Evolutionary conservation across 345 rosid genomes (phyloP).

Genomic region (Brassica rapa): DNA sequence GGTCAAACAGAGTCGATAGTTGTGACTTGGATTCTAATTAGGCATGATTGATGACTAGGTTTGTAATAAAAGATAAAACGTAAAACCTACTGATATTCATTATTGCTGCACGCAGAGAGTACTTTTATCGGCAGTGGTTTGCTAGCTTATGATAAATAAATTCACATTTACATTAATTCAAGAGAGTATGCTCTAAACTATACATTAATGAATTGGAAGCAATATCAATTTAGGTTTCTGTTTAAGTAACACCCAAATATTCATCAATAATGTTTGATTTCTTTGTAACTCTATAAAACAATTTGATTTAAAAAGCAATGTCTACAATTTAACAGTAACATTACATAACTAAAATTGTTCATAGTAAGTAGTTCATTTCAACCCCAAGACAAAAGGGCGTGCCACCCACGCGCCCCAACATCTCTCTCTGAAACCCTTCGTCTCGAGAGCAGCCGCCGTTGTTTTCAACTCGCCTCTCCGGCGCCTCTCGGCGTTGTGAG

Average conservation of each 20-base stretch:
- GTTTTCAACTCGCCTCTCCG: no score
- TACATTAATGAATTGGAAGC: background rate
- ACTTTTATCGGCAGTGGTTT: background rate
- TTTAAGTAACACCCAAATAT: background rate
- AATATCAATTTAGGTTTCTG: background rate
- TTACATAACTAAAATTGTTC: background rate
- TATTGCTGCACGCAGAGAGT: background rate
- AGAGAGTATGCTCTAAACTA: background rate
- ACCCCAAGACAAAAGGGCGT: no score
- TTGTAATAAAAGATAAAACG: slow-evolving; percentile 43
- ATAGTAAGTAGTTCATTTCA: background rate
- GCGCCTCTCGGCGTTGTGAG: no score
- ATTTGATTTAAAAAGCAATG: background rate
- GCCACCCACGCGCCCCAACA: no score
- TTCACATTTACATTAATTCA: background rate
- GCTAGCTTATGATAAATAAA: background rate
- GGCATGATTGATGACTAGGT: slow-evolving; percentile 43
- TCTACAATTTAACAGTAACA: background rate
- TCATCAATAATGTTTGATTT: background rate
- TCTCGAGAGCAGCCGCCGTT: no score
- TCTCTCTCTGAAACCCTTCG: no score
- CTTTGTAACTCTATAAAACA: background rate
- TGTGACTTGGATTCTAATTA: slow-evolving; percentile 37
- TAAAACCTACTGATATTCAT: slow-evolving; percentile 23
- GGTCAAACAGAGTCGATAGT: slow-evolving; percentile 16